These are phyloP conservation scores for Rubus parviflorus DNA, from an alignment of 306 rosid genomes.

Conservation along the genomic window DNA sequence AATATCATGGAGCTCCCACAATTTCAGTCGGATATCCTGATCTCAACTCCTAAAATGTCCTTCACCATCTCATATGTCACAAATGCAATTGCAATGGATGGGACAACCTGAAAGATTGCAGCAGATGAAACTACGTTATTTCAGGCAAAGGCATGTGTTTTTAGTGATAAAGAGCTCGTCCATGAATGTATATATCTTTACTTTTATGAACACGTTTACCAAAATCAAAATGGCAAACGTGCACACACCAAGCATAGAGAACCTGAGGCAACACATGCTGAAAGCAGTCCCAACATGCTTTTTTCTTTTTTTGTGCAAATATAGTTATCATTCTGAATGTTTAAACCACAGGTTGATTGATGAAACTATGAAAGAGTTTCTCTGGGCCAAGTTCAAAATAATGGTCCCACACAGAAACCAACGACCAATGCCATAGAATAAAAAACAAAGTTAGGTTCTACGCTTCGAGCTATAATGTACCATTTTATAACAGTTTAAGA, in stretches of 20 bases:
- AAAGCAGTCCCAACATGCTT: neutral
- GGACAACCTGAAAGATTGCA: slow-evolving; percentile 76
- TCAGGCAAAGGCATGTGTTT: neutral
- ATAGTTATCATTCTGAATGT: neutral
- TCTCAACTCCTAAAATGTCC: slow-evolving; percentile 95
- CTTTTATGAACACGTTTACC: neutral
- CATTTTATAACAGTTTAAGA: neutral
- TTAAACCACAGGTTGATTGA: neutral
- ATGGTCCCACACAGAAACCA: neutral
- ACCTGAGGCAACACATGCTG: neutral
- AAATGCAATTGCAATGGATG: slow-evolving; percentile 92
- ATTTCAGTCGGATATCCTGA: slow-evolving; percentile 84
- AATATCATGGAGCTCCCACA: slow-evolving; percentile 21
- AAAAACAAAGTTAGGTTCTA: neutral
- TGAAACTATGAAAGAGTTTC: neutral
- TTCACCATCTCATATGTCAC: slow-evolving; percentile 93
- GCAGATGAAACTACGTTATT: slow-evolving; percentile 15
- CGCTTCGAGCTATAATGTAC: neutral
- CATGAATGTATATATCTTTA: neutral
- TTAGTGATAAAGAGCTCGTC: neutral
- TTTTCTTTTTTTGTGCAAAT: neutral
- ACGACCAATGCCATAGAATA: neutral
- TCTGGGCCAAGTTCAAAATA: neutral
- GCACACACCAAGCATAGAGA: neutral
- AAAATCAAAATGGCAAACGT: slow-evolving; percentile 6